Conservation (phyloP, 768 basidiomycete species). For the Termitomyces sp. region DNA sequence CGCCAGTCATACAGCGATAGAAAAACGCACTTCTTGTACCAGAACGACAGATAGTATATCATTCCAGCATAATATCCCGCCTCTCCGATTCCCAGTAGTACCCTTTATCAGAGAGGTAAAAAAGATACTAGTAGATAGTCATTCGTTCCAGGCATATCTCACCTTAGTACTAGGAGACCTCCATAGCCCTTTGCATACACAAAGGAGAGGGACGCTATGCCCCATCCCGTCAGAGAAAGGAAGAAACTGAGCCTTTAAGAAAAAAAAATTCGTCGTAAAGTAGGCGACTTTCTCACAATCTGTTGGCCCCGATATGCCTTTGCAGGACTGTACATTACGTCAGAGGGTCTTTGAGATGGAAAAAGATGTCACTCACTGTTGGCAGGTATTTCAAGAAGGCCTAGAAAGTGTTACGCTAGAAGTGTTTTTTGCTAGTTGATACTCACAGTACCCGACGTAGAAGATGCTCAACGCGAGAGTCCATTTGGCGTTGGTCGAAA, state of each 20-base stretch:
- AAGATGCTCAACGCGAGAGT: conserved; percentile 55
- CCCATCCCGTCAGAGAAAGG: conserved; percentile 50
- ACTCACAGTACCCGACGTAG: conserved; percentile 56
- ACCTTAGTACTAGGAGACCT: conserved; percentile 46
- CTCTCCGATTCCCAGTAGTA: conserved; percentile 57
- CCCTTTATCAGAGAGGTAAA: conserved; percentile 21
- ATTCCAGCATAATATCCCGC: conserved; percentile 59
- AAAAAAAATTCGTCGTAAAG: background rate
- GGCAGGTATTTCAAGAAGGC: conserved; percentile 55
- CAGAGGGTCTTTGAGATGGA: background rate
- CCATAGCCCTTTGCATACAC: conserved; percentile 54
- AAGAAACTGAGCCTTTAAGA: conserved; percentile 40
- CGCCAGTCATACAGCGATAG: background rate
- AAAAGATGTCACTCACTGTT: conserved; percentile 33
- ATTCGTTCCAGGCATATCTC: background rate
- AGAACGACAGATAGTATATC: conserved; percentile 61
- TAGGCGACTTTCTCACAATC: conserved; percentile 35
- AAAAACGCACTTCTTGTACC: conserved; percentile 41
- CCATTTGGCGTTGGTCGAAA: conserved; percentile 52
- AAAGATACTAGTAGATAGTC: background rate
- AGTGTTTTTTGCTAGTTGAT: background rate
- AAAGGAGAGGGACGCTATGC: conserved; percentile 47
- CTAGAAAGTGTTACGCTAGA: background rate
- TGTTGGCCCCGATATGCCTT: conserved; percentile 53
- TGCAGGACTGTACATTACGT: conserved; percentile 39